Conservation (phyloP, 352 stramenopile species). For the Aphanomyces cochlioides region DNA sequence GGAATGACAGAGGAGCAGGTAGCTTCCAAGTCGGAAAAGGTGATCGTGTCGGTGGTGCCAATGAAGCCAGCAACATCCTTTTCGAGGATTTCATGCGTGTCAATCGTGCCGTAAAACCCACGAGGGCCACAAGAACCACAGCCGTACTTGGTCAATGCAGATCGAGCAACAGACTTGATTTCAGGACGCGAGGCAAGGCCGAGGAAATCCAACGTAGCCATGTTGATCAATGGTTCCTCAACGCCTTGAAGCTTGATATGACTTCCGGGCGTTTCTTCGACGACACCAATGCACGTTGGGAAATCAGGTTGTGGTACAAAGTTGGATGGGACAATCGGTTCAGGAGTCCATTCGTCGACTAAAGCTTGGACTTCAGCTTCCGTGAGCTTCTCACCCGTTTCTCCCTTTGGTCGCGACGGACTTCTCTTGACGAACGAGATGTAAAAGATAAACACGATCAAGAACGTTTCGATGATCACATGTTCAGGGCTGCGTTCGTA, state of each 20-base stretch:
- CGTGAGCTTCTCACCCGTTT: slow-evolving; percentile 58
- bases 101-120: slow-evolving; percentile 98
- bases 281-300: slow-evolving; percentile 58
- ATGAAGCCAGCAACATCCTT: slow-evolving; percentile 90
- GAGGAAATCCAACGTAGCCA: slow-evolving; percentile 96
- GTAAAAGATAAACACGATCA: slow-evolving; percentile 95
- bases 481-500: slow-evolving; percentile 88
- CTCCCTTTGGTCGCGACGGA: slow-evolving; percentile 46
- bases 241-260: slow-evolving; percentile 78
- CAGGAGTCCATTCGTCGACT: slow-evolving; percentile 83
- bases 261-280: slow-evolving; percentile 74
- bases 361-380: slow-evolving; percentile 89
- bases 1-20: slow-evolving; percentile 92
- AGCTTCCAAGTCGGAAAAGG: slow-evolving; percentile 96
- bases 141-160: slow-evolving; percentile 94
- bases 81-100: slow-evolving; percentile 88
- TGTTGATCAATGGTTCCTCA: slow-evolving; percentile 86
- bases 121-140: slow-evolving; percentile 96
- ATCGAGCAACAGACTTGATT: slow-evolving; percentile 84
- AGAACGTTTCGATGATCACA: slow-evolving; percentile 95
- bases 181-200: slow-evolving; percentile 79
- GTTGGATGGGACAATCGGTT: slow-evolving; percentile 68
- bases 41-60: slow-evolving; percentile 91
- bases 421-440: slow-evolving; percentile 88
- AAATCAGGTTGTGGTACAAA: slow-evolving; percentile 39